phyloP scores from a whole-genome alignment of 257 asterid species.

The Dorcoceras hygrometricum region DNA sequence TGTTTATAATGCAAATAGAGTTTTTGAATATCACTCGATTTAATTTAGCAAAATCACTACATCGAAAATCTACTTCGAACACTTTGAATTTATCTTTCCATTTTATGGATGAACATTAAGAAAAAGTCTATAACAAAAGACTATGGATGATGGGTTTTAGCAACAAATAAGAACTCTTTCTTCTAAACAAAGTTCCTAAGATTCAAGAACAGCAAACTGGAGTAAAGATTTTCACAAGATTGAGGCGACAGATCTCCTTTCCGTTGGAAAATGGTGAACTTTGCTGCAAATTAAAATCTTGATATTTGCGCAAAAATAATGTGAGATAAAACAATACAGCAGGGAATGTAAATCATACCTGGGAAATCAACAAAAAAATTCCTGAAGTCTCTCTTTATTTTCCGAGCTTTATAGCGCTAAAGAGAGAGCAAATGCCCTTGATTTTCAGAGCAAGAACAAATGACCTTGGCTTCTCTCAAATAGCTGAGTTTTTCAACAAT shows the following conservation, averaged over 20 bases:
- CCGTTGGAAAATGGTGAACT: not conserved
- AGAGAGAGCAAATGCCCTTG: too few species aligned
- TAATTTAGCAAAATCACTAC: too few species aligned
- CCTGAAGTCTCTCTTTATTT: not conserved
- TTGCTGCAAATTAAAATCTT: not conserved
- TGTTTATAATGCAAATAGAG: too few species aligned
- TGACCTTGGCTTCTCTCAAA: not conserved
- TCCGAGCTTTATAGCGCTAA: not conserved
- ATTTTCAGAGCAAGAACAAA: too few species aligned
- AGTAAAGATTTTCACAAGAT: too few species aligned
- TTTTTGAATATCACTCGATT: too few species aligned
- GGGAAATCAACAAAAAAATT: not conserved
- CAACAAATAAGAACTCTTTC: too few species aligned
- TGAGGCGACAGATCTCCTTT: too few species aligned
- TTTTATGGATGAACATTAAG: too few species aligned
- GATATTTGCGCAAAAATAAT: not conserved
- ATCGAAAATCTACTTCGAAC: not conserved
- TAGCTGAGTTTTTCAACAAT: not conserved
- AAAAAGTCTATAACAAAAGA: too few species aligned
- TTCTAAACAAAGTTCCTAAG: not conserved
- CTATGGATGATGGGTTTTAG: too few species aligned
- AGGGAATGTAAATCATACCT: not conserved
- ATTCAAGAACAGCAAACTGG: not conserved
- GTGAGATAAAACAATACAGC: not conserved
- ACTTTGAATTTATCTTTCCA: not conserved